A percentile compares a stretch with the other conserved stretches of the same genome.
These are phyloP conservation scores for Talaromyces sp. DNA, from an alignment of 2,329 filamentous ascomycete species.

Conservation along the genomic window DNA sequence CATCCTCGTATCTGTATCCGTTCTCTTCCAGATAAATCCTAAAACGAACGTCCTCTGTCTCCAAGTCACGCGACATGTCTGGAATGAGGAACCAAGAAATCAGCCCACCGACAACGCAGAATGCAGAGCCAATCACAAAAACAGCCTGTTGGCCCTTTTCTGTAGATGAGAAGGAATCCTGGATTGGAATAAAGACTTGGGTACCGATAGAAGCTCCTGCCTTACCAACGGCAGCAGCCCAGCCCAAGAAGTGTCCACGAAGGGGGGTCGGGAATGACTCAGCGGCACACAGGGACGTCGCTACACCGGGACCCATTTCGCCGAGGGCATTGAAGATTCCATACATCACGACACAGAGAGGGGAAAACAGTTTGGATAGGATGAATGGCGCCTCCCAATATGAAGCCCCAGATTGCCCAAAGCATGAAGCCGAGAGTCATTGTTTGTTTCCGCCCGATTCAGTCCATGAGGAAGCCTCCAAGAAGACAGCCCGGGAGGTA, in stretches of 20 bases:
- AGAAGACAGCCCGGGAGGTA: slow-evolving; percentile 50
- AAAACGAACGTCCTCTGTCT: slow-evolving; percentile 45
- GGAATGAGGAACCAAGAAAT: slow-evolving; percentile 48
- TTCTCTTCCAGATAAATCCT: slow-evolving; percentile 44
- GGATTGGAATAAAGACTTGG: slow-evolving; percentile 51
- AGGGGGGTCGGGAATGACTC: slow-evolving; percentile 52
- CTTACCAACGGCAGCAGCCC: slow-evolving; percentile 49
- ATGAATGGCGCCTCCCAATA: slow-evolving; percentile 48
- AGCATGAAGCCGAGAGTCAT: slow-evolving; percentile 50
- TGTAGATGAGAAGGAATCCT: slow-evolving; percentile 37
- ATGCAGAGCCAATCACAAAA: slow-evolving; percentile 51
- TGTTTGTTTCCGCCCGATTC: slow-evolving; percentile 49
- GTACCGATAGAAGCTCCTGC: slow-evolving; percentile 52
- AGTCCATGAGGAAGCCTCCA: slow-evolving; percentile 48
- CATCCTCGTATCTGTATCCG: slow-evolving; percentile 32
- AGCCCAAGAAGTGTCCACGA: slow-evolving; percentile 49
- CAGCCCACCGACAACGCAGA: slow-evolving; percentile 47
- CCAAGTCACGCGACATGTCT: slow-evolving; percentile 40
- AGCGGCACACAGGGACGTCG: slow-evolving; percentile 36
- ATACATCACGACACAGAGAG: slow-evolving; percentile 52
- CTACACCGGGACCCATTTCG: slow-evolving; percentile 50
- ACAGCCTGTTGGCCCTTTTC: slow-evolving; percentile 48
- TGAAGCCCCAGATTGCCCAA: slow-evolving; percentile 46
- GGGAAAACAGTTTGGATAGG: slow-evolving; percentile 47
- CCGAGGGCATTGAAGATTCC: slow-evolving; percentile 50